Evolutionary conservation across 2,329 filamentous ascomycete genomes (phyloP).

Genomic region (Lasiodiplodia gonubiensis): DNA sequence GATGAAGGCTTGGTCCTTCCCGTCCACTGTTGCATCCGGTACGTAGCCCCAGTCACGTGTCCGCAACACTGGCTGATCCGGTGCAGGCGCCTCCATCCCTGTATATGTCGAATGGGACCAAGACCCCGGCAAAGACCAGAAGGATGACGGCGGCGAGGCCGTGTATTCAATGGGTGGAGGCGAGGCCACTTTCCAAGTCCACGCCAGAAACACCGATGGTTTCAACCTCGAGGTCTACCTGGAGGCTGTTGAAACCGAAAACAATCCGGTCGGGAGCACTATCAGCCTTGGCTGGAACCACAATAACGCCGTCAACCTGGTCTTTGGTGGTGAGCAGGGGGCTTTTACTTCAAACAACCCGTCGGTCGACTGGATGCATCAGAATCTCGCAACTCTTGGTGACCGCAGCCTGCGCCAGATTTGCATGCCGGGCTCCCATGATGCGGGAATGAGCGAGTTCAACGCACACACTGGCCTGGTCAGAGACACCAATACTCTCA

Average conservation of each 20-base stretch:
- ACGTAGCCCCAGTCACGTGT: slow-evolving; percentile 14
- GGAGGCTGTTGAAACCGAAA: slow-evolving; percentile 40
- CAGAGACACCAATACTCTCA: slow-evolving; percentile 51
- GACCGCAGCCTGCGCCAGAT: slow-evolving; percentile 53
- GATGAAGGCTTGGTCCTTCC: slow-evolving; percentile 48
- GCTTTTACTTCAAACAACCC: slow-evolving; percentile 45
- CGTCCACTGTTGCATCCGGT: slow-evolving; percentile 39
- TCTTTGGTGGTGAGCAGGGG: slow-evolving; percentile 45
- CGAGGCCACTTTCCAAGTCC: slow-evolving; percentile 40
- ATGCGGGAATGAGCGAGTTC: slow-evolving; percentile 56
- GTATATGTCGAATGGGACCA: slow-evolving; percentile 42
- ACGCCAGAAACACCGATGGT: slow-evolving; percentile 36
- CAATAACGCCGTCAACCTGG: slow-evolving; percentile 45
- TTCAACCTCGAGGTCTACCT: slow-evolving; percentile 40
- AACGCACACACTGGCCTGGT: slow-evolving; percentile 48
- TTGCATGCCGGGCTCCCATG: slow-evolving; percentile 57
- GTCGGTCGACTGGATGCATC: slow-evolving; percentile 50
- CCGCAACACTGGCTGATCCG: not conserved
- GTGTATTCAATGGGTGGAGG: slow-evolving; percentile 42
- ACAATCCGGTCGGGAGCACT: slow-evolving; percentile 40
- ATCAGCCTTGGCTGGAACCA: slow-evolving; percentile 45
- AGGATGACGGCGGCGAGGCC: slow-evolving; percentile 44
- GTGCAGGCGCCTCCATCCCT: slow-evolving; percentile 37
- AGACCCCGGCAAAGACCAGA: slow-evolving; percentile 35
- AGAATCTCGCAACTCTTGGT: slow-evolving; percentile 45